phyloP scores from a whole-genome alignment of 192 early-diverging fungal species.

The Anaeromyces robustus region DNA sequence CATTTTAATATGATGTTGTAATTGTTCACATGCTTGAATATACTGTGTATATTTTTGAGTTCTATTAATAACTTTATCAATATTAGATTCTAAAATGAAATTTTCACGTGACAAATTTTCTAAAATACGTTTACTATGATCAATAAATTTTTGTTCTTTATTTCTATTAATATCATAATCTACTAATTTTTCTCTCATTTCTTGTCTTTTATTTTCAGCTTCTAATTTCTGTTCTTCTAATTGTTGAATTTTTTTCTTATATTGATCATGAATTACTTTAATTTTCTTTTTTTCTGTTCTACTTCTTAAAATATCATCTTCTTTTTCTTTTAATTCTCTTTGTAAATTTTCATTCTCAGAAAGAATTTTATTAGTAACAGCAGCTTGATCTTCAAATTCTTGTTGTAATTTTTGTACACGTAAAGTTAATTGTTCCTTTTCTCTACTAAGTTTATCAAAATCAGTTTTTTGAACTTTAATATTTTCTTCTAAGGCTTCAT shows the following conservation, averaged over 20 bases:
- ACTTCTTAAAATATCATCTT: conserved; percentile 24
- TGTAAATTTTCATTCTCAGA: conserved; percentile 22
- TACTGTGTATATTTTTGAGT: conserved; percentile 9
- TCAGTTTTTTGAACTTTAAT: conserved; percentile 29
- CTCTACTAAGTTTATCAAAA: conserved; percentile 35
- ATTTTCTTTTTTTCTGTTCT: conserved; percentile 27
- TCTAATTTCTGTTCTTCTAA: conserved; percentile 37
- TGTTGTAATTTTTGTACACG: conserved; percentile 32
- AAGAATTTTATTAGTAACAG: conserved; percentile 22
- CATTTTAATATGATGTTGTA: conserved; percentile 34
- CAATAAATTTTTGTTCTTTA: conserved; percentile 17
- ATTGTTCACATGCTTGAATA: conserved; percentile 21
- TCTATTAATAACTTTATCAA: conserved; percentile 17
- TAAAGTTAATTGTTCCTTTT: conserved; percentile 25
- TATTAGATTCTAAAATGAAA: conserved; percentile 25
- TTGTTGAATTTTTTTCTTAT: conserved; percentile 31
- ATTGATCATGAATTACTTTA: conserved; percentile 22
- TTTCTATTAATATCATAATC: conserved; percentile 15
- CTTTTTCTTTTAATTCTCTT: conserved; percentile 22
- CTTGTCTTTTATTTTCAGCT: conserved; percentile 28
- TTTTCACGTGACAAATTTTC: conserved; percentile 34
- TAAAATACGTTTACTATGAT: conserved; percentile 23
- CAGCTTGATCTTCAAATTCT: conserved; percentile 40
- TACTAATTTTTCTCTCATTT: conserved; percentile 20
- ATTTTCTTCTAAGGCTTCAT: conserved; percentile 29